These are phyloP conservation scores for Cucurbita pepo DNA, from an alignment of 306 rosid species.

Conservation along the genomic window DNA sequence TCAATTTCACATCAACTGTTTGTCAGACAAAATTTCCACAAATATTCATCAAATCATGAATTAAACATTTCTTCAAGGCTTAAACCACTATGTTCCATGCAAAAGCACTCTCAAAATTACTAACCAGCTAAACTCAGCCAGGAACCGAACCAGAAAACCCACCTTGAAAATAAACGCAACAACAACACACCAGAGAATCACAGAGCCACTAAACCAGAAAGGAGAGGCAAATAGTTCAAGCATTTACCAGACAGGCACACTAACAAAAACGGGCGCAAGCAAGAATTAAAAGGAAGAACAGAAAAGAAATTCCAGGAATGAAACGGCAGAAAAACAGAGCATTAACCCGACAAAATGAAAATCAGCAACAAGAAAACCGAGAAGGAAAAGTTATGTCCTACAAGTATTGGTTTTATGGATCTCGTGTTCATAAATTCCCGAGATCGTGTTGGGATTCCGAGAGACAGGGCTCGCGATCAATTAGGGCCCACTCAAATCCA, in stretches of 20 bases:
- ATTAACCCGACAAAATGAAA: neutral
- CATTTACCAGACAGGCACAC: no score
- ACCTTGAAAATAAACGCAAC: neutral
- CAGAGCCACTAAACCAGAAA: neutral
- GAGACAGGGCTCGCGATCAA: conserved; percentile 29
- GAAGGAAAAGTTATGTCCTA: conserved; percentile 18
- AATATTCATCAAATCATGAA: neutral
- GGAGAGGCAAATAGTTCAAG: neutral
- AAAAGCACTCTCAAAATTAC: neutral
- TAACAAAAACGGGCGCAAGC: neutral
- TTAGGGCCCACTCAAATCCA: conserved; percentile 25
- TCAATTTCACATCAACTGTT: neutral
- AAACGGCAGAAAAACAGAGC: neutral
- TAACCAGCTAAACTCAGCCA: neutral
- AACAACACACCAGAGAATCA: neutral
- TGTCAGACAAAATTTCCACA: neutral
- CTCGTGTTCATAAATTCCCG: conserved; percentile 55
- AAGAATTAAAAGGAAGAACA: neutral
- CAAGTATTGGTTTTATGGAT: conserved; percentile 35
- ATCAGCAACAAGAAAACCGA: neutral
- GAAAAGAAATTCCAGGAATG: neutral
- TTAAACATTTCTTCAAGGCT: neutral
- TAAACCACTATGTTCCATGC: neutral
- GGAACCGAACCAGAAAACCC: neutral
- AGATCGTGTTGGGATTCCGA: conserved; percentile 21